Evolutionary conservation across 1,284 basidiomycete genomes (phyloP).

Genomic region (Cutaneotrichosporon mucoides): DNA sequence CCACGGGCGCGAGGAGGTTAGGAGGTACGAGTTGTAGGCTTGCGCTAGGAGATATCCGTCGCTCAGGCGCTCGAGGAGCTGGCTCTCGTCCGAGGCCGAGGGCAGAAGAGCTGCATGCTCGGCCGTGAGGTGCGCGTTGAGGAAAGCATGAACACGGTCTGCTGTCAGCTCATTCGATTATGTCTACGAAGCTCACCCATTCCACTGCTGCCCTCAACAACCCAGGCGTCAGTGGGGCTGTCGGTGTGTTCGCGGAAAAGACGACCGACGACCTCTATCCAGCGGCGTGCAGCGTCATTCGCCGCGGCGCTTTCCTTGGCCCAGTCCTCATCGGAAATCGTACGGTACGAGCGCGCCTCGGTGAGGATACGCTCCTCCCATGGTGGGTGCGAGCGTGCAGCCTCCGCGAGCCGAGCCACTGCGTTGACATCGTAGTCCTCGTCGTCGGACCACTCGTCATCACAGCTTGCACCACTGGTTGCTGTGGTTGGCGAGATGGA

Average conservation of each 20-base stretch:
- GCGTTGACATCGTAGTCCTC: slow-evolving; percentile 44
- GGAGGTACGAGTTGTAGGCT: slow-evolving; percentile 39
- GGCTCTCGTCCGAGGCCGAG: neutral
- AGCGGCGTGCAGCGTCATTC: slow-evolving; percentile 28
- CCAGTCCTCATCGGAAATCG: slow-evolving; percentile 19
- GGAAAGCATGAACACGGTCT: slow-evolving; percentile 40
- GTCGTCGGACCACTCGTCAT: slow-evolving; percentile 28
- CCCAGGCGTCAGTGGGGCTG: slow-evolving; percentile 23
- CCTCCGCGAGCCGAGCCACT: slow-evolving; percentile 24
- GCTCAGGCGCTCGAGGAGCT: slow-evolving; percentile 21
- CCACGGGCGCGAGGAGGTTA: slow-evolving; percentile 38
- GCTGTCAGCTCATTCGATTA: neutral
- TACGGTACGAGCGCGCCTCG: slow-evolving; percentile 32
- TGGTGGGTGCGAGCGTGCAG: slow-evolving; percentile 20
- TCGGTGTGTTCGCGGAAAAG: slow-evolving; percentile 25
- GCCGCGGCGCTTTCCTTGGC: slow-evolving; percentile 18
- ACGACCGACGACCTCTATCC: slow-evolving; percentile 37
- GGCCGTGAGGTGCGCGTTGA: slow-evolving; percentile 32
- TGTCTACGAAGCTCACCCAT: slow-evolving; percentile 43
- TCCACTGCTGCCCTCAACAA: slow-evolving; percentile 56
- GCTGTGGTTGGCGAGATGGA: neutral
- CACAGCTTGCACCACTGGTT: neutral
- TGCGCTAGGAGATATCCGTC: slow-evolving; percentile 45
- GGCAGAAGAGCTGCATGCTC: slow-evolving; percentile 30
- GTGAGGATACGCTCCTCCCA: slow-evolving; percentile 46